Conservation (phyloP, 192 early-diverging fungal species). For the Coemansia sp. region DNA sequence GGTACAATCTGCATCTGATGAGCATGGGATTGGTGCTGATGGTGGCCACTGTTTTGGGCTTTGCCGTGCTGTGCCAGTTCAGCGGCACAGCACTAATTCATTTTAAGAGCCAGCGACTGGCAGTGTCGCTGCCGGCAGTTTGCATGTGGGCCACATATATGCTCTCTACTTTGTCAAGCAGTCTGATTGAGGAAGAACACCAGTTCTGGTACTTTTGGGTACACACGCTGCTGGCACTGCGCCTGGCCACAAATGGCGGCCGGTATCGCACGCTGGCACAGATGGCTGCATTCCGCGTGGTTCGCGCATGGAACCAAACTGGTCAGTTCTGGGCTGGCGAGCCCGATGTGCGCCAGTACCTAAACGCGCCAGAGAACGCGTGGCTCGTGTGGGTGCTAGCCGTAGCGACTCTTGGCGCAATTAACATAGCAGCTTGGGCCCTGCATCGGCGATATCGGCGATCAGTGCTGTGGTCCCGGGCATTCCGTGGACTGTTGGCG, state of each 20-base stretch:
- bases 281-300: constrained; percentile 40
- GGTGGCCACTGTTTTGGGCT: constrained; percentile 9
- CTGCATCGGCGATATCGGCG: constrained; percentile 13
- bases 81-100: constrained; percentile 8
- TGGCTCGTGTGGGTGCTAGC: constrained; percentile 34
- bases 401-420: not conserved
- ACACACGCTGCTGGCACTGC: constrained; percentile 60
- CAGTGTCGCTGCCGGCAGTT: constrained; percentile 17
- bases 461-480: constrained; percentile 9
- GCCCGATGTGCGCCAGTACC: constrained; percentile 34
- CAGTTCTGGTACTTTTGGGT: constrained; percentile 73
- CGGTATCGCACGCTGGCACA: constrained; percentile 20
- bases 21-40: constrained; percentile 31
- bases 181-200: constrained; percentile 75
- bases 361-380: constrained; percentile 15
- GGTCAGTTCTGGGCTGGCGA: constrained; percentile 47
- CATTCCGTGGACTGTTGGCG: constrained; percentile 19
- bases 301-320: constrained; percentile 51
- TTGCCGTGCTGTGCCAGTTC: constrained; percentile 21
- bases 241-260: constrained; percentile 14
- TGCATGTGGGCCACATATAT: constrained; percentile 54
- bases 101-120: constrained; percentile 7
- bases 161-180: constrained; percentile 62
- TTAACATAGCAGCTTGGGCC: constrained; percentile 11
- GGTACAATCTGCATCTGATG: constrained; percentile 50